These are phyloP conservation scores for Cicer chorassanicum DNA, from an alignment of 306 rosid genomes.

Conservation along the genomic window DNA sequence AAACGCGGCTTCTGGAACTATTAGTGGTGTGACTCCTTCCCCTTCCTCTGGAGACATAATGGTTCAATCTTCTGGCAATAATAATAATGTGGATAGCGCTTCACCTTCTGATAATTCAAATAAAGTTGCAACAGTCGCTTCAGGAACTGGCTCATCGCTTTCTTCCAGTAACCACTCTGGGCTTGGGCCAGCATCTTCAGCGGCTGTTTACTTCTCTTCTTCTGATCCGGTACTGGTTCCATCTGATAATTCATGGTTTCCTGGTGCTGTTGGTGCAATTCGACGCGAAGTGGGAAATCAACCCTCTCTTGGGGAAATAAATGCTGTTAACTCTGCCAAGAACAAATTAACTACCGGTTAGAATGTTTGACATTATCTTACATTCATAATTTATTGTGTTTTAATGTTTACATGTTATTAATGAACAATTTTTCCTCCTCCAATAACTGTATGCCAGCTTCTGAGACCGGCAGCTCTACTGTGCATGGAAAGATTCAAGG, in stretches of 20 bases:
- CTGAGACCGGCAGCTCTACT: constrained; percentile 60
- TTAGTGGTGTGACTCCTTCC: constrained; percentile 49
- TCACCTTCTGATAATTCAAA: constrained; percentile 53
- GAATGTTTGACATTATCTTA: constrained; percentile 42
- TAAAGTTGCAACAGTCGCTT: constrained; percentile 47
- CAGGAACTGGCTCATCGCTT: constrained; percentile 51
- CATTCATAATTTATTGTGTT: constrained; percentile 27
- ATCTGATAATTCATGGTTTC: constrained; percentile 59
- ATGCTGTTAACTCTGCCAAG: constrained; percentile 51
- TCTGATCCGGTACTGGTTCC: constrained; percentile 74
- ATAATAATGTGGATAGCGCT: constrained; percentile 52
- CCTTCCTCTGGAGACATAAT: constrained; percentile 53
- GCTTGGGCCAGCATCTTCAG: constrained; percentile 54
- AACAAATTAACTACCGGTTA: constrained; percentile 59
- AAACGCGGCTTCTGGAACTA: constrained; percentile 55
- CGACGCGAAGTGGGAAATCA: constrained; percentile 68
- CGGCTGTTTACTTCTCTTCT: constrained; percentile 59
- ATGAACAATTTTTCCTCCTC: constrained; percentile 9
- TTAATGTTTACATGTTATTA: constrained; percentile 39
- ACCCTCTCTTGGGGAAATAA: constrained; percentile 58
- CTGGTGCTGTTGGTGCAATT: constrained; percentile 68
- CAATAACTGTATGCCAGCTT: constrained; percentile 54
- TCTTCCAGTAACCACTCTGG: constrained; percentile 50
- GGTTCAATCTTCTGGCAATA: constrained; percentile 52
- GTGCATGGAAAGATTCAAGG: constrained; percentile 60